Conservation (phyloP, 1,139 yeast genomes). For the Yamadazyma spencermartinsiae region DNA sequence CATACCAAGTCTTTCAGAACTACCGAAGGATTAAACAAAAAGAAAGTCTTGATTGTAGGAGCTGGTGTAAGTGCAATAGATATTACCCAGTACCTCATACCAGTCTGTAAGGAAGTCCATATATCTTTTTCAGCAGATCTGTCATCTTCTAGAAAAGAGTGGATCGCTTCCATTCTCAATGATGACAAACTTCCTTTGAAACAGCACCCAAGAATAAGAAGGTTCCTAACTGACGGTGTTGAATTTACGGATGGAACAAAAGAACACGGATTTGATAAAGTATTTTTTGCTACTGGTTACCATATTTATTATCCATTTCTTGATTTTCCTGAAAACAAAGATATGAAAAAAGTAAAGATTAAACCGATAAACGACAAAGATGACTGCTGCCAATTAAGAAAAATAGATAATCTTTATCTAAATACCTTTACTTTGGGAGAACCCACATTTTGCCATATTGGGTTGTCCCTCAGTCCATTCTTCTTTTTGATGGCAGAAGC, state of each 20-base stretch:
- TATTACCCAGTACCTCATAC: conserved; percentile 43
- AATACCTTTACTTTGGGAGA: conserved; percentile 38
- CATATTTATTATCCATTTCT: conserved; percentile 29
- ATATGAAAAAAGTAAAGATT: conserved; percentile 15
- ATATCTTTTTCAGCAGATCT: not conserved
- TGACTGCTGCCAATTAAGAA: not conserved
- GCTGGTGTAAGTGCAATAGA: conserved; percentile 10
- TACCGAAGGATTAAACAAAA: conserved; percentile 41
- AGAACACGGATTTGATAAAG: conserved; percentile 25
- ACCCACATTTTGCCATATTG: conserved; percentile 39
- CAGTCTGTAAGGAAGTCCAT: conserved; percentile 21
- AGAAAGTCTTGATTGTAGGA: conserved; percentile 39
- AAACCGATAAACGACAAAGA: conserved; percentile 6
- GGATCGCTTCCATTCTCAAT: not conserved
- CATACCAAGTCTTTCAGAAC: conserved; percentile 62
- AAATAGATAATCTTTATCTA: conserved; percentile 32
- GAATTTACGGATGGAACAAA: conserved; percentile 19
- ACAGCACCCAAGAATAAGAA: not conserved
- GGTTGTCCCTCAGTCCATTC: conserved; percentile 34
- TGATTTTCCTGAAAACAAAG: conserved; percentile 20
- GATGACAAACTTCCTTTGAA: not conserved
- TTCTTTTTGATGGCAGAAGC: conserved; percentile 43
- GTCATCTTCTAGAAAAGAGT: not conserved
- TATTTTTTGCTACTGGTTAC: conserved; percentile 33
- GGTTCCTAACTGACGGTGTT: not conserved